Evolutionary conservation across 495 filamentous ascomycete genomes (phyloP).

Genomic region (Aspergillus panamensis): DNA sequence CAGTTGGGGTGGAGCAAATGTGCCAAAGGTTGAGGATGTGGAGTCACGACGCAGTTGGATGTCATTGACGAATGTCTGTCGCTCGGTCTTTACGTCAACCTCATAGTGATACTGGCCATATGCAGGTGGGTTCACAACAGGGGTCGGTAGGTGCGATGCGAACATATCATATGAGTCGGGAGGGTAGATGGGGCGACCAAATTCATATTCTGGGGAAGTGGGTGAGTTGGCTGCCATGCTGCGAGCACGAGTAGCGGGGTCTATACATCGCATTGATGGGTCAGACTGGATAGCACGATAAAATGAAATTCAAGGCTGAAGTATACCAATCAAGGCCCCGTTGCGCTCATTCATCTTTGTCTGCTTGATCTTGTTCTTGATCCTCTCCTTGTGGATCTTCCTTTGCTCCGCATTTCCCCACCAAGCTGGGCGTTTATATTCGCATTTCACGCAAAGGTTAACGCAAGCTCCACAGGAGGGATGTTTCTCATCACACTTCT

Average conservation of each 20-base stretch:
- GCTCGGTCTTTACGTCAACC: constrained; percentile 91
- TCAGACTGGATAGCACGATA: constrained; percentile 5
- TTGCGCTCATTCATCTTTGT: constrained; percentile 90
- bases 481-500: constrained; percentile 96
- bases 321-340: constrained; percentile 41
- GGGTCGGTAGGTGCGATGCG: constrained; percentile 48
- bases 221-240: constrained; percentile 51
- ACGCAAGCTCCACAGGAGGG: constrained; percentile 84
- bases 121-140: constrained; percentile 28
- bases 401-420: constrained; percentile 90
- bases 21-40: constrained; percentile 81
- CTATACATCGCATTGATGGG: constrained; percentile 8
- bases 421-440: constrained; percentile 96
- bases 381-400: constrained; percentile 81
- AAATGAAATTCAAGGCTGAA: constrained; percentile 2
- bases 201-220: constrained; percentile 67
- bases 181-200: constrained; percentile 56
- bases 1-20: constrained; percentile 71
- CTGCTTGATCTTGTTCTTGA: constrained; percentile 96
- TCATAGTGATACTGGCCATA: constrained; percentile 70
- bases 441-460: constrained; percentile 79
- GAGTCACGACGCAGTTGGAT: constrained; percentile 79
- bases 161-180: constrained; percentile 58
- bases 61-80: constrained; percentile 92
- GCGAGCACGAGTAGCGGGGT: constrained; percentile 20